These are phyloP conservation scores for Wallacemonas sp. DNA, from an alignment of 208 protist genomes.

Conservation along the genomic window DNA sequence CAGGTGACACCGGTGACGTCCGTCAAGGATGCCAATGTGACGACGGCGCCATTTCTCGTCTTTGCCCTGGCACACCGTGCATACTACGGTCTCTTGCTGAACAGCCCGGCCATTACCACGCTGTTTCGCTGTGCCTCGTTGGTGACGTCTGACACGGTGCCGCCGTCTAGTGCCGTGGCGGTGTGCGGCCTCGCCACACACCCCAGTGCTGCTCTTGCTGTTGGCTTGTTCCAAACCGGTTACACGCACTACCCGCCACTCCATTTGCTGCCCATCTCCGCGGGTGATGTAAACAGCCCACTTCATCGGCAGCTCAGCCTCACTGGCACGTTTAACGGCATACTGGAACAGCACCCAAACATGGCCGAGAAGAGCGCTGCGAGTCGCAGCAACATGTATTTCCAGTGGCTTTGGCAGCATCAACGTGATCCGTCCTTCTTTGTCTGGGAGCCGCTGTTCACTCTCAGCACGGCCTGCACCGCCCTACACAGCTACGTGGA, in stretches of 20 bases:
- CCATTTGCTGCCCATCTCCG: conserved; percentile 43
- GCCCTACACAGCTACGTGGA: conserved; percentile 2
- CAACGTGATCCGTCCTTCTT: conserved; percentile 28
- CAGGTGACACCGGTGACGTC: conserved; percentile 3
- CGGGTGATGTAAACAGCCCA: conserved; percentile 17
- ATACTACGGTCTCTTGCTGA: conserved; percentile 41
- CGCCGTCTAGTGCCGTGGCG: conserved; percentile 22
- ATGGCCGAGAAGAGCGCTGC: not conserved
- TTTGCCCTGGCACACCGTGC: conserved; percentile 45
- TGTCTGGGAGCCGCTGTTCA: conserved; percentile 41
- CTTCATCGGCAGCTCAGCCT: conserved; percentile 22
- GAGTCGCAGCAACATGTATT: conserved; percentile 8
- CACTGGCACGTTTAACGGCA: conserved; percentile 12
- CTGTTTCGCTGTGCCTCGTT: conserved; percentile 52
- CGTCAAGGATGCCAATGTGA: not conserved
- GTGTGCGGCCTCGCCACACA: conserved; percentile 64
- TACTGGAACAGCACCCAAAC: conserved; percentile 3
- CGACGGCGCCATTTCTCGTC: conserved; percentile 18
- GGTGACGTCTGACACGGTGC: conserved; percentile 26
- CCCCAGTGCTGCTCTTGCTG: conserved; percentile 44
- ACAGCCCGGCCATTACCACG: conserved; percentile 21
- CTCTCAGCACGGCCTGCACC: conserved; percentile 15
- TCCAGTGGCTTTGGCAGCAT: conserved; percentile 23
- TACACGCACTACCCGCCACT: conserved; percentile 24
- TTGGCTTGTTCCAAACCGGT: conserved; percentile 45